Base-by-base conservation (phyloP, 257 asterid species). In the Ilex asprella region DNA sequence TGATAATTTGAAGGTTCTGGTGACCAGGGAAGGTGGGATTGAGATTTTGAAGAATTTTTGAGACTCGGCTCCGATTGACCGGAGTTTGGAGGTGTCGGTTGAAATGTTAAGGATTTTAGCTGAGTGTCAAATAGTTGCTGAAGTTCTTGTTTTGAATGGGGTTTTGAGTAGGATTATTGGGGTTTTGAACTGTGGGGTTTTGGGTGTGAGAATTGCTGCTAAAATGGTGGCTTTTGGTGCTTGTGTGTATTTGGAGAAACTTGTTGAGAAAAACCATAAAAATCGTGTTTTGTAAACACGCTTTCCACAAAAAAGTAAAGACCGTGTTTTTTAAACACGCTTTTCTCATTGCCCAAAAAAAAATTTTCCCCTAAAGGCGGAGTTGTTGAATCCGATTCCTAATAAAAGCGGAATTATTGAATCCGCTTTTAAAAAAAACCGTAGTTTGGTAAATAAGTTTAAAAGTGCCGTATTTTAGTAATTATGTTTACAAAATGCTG, bases 11-110 rank as follows among this genome's bases (percentile, higher is more conserved):
- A 87, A 85, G 71, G 30, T 89, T 47, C 50, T 79, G 3, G 74
- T 92, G 6, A 91, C 85, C 2, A 76, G 90, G 30, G 91, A 86
- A 73, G 94, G 97, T 31, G 88, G 90, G 39, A 75, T 89, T 35
- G 93, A 86, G 67, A 68, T 71, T 47, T 43, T 86, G 14, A 79
- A 73, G n/a, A 86, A 68, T 62, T 80, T 79, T 63, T 89, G 96
- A 97, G 95, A 89, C 56, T 84, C 88, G 7, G 78, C 71, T 16
- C 70, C 66, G 29, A 62, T 71, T 12, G 75, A 58, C 16, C 82
- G 81, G 51, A 73, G 73, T 54, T 77, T 88, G 2, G 94, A 84
- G 61, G 95, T 82, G 1, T 77, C 82, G 7, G 84, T 83, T 53
- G 76, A 70, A 21, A 82, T 86, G 91, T 78, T 89, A 21, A 74